Base-by-base conservation (phyloP, 2,329 filamentous ascomycete genomes). In the Paracoccidioides brasiliensis region DNA sequence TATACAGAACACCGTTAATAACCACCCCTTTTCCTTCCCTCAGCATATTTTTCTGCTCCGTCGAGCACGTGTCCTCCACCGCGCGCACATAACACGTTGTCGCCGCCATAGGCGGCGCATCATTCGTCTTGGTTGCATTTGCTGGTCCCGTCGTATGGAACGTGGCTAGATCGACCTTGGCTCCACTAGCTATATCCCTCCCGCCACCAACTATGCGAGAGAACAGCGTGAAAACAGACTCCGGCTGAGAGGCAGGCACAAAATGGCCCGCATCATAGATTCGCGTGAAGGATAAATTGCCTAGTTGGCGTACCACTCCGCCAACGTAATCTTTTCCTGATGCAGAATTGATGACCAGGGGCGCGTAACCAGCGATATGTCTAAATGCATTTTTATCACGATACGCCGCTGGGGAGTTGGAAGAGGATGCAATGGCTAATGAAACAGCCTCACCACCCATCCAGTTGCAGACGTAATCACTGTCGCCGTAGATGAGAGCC, bases 381-480 rank as follows among this genome's bases (percentile, higher is more conserved):
- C 22, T 41, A 66, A 91, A 93, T 32, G 77, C 70, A 49, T 76
- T 70, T 9, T 76, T 72, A 3, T 41, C 49, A 14, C 49, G 22
- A 37, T 52, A 52, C 42, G 15, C 12, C 43, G 81, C 57, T 35
- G 57, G 43, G 30, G 53, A 30, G 7, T 35, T 45, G 41, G 40
- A 32, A 7, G 52, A 53, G 5, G 53, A 38, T 44, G 76, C 69
- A 0, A 89, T 72, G 5, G 77, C 76, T 3, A 88, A 74, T 2
- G 84, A 86, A 44, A 88, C 76, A 1, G 84, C 82, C 69, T 93
- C 79, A 40, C 86, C 88, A n/a, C 88, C 88, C 60, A 84, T 69
- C 71, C 69, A 80, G 62, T 81, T 81, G 67, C 77, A 79, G 57
- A 75, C 74, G 67, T 74, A 78, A 65, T 75, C 79, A 37, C 78